Base-by-base conservation (phyloP, 108 stramenopile genomes). In the Cyclostephanos invisitatus region DNA sequence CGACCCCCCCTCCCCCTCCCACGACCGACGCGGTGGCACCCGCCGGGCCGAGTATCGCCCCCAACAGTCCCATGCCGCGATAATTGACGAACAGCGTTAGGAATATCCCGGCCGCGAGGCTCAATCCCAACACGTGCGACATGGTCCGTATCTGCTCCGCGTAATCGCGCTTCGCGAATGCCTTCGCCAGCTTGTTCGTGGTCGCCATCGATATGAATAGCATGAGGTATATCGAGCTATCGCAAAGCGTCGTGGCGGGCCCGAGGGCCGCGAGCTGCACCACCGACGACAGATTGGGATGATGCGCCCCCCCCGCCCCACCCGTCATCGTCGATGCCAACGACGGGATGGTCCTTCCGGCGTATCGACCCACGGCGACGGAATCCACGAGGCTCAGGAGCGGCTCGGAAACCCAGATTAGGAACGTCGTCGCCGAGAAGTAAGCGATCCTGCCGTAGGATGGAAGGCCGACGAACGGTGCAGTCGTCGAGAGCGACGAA, bases 371-470 rank as follows among this genome's bases (percentile, higher is more conserved):
- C 2, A 98, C 95, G 44, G 92, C 86, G 21, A 95, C 85, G 15
- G 96, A 94, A 71, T 98, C 98, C 21, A 98, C 92, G 32, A 98
- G 86, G 66, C 89, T 90, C 40, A 98, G 81, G 2, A 98, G 78
- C 0, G 98, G 96, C 68, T 95, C 91, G 20, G 89, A 86, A 0
- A 98, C 69, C 96, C 95, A 97, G 67, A 95, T 92, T 14, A 91
- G 60, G 40, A 88, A 78, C 5, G 91, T 95, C n/a, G 91, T 87
- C 7, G 79, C 68, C 3, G 80, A 81, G 67, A 92, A 95, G 42
- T 82, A 55, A 5, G 90, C 27, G 3, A 95, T 69, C 62, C 65
- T 70, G 51, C 67, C 64, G 67, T 88, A 91, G 32, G 89, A 83
- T 40, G 93, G 90, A 29, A 91, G 66, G 11, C 79, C 79, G 36